Evolutionary conservation across 441 rosid genomes (phyloP).

Genomic region (Macaranga tanarius): DNA sequence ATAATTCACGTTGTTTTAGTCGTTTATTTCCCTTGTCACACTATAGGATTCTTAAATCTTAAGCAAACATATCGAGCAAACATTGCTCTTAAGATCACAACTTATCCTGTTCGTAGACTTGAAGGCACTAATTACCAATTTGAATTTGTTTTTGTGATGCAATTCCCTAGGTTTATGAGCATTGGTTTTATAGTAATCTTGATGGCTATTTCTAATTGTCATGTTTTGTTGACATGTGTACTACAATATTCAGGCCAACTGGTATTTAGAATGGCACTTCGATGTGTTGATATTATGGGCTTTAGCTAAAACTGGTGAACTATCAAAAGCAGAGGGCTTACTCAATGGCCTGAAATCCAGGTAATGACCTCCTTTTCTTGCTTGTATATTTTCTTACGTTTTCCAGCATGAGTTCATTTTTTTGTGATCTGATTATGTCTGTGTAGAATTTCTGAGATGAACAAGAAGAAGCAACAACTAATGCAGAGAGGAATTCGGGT

Average conservation of each 20-base stretch:
- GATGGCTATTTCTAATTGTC: constrained; percentile 10
- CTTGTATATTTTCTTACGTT: background rate
- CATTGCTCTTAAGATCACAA: background rate
- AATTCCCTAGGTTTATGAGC: background rate
- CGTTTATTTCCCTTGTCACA: background rate
- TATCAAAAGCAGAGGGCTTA: constrained; percentile 62
- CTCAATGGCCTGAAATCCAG: constrained; percentile 63
- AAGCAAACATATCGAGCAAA: background rate
- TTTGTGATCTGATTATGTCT: constrained; percentile 7
- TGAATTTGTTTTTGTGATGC: background rate
- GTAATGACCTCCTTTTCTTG: constrained; percentile 34
- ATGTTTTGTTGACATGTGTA: background rate
- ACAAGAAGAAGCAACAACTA: constrained; percentile 67
- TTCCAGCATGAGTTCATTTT: constrained; percentile 10
- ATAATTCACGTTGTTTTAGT: background rate
- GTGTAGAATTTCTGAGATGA: constrained; percentile 53
- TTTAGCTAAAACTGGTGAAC: constrained; percentile 56
- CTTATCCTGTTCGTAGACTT: background rate
- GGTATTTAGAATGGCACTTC: constrained; percentile 85
- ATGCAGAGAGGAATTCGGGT: constrained; percentile 71
- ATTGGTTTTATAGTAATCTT: background rate
- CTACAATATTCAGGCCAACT: constrained; percentile 44
- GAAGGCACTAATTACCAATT: background rate
- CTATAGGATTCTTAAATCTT: background rate
- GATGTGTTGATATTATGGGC: constrained; percentile 84